These are phyloP conservation scores for Blastobotrys peoriensis DNA, from an alignment of 805 yeast genomes.

Conservation along the genomic window DNA sequence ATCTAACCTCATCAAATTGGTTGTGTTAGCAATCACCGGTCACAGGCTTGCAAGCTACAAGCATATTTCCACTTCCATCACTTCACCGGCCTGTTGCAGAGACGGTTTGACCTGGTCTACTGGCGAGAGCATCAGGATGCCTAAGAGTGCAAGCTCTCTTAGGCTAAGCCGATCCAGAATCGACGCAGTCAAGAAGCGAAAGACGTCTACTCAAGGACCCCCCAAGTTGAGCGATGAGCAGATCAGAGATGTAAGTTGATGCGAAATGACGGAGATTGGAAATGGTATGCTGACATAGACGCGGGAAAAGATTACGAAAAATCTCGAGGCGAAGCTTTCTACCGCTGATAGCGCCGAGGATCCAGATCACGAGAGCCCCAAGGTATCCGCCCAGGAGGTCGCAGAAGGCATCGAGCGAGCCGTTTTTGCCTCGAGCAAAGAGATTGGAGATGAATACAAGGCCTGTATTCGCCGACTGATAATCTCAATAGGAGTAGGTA, in stretches of 20 bases:
- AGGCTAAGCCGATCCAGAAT: not conserved
- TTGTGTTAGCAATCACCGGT: no score
- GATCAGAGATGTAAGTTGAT: not conserved
- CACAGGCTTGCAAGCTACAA: no score
- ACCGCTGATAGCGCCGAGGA: no score
- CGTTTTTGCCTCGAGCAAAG: not conserved
- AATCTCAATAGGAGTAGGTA: conserved; percentile 22
- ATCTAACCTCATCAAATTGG: no score
- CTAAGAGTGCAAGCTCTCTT: not conserved
- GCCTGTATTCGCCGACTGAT: conserved; percentile 27
- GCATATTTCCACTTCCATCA: no score
- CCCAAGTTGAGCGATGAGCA: not conserved
- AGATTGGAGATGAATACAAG: not conserved
- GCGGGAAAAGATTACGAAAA: not conserved
- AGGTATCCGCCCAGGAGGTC: no score
- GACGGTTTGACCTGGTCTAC: no score
- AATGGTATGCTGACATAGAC: no score
- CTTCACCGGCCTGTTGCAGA: no score
- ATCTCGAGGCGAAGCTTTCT: not conserved
- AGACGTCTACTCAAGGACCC: not conserved
- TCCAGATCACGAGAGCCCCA: not conserved
- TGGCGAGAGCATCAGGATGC: no score
- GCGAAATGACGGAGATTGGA: no score
- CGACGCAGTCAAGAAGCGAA: not conserved
- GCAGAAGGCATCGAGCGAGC: not conserved